Percentiles rank a stretch among this genome's conserved stretches.
These are phyloP conservation scores for Scedosporium boydii DNA, from an alignment of 2,329 filamentous ascomycete genomes.

Conservation along the genomic window DNA sequence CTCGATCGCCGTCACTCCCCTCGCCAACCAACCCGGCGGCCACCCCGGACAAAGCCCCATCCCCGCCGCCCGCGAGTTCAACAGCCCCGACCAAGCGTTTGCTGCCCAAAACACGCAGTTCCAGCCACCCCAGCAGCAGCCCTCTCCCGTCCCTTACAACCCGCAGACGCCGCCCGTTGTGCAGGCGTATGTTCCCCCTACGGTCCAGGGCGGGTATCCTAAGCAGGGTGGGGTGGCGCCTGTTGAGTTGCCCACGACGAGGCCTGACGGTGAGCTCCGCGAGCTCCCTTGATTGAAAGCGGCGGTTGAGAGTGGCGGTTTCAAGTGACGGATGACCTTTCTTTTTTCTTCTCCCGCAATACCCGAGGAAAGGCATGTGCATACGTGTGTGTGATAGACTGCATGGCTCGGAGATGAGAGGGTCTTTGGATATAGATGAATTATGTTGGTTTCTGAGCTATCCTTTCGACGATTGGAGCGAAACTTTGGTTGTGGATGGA, in stretches of 20 bases:
- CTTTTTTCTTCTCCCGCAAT: no score
- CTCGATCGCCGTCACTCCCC: neutral
- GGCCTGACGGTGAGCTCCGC: constrained; percentile 2
- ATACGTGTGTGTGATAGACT: no score
- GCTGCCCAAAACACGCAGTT: neutral
- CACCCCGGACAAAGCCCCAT: neutral
- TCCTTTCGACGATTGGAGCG: no score
- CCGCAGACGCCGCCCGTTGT: neutral
- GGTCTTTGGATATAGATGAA: no score
- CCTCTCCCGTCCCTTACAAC: neutral
- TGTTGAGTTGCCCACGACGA: neutral
- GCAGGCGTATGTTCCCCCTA: neutral
- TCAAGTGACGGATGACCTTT: no score
- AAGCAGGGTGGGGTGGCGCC: neutral
- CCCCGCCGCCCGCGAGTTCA: neutral
- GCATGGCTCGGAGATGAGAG: no score
- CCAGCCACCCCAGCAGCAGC: neutral
- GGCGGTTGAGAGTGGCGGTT: no score
- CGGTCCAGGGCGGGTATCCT: neutral
- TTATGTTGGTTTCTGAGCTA: no score
- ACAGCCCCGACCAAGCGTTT: neutral
- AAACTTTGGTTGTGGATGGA: no score
- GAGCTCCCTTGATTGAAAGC: neutral
- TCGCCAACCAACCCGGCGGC: neutral
- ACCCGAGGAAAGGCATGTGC: no score